phyloP scores from a whole-genome alignment of 768 basidiomycete genomes.

The Leccinum longicurvipes region DNA sequence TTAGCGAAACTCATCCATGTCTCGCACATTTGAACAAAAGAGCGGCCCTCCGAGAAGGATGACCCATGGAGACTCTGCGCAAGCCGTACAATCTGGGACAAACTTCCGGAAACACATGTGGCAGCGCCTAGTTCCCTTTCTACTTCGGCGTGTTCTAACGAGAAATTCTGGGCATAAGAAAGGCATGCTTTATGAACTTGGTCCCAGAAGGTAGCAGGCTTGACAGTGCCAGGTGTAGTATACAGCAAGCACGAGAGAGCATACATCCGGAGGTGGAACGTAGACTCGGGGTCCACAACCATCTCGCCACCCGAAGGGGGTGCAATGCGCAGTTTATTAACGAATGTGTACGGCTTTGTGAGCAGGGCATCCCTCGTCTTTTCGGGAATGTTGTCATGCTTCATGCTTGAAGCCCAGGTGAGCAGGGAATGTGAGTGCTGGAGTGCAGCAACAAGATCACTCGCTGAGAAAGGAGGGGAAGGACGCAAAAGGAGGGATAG shows the following conservation, averaged over 20 bases:
- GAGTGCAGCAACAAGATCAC: constrained; percentile 32
- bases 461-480: constrained; percentile 16
- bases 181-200: constrained; percentile 53
- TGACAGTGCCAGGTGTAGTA: constrained; percentile 46
- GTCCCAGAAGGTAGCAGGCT: constrained; percentile 65
- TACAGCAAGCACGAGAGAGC: constrained; percentile 46
- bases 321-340: constrained; percentile 35
- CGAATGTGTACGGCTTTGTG: constrained; percentile 54
- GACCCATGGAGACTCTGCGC: constrained; percentile 37
- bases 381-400: constrained; percentile 35
- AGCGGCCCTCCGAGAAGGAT: constrained; percentile 45
- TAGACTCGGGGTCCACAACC: constrained; percentile 14
- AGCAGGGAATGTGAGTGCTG: constrained; percentile 38
- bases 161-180: constrained; percentile 25
- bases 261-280: constrained; percentile 41
- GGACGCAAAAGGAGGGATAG: constrained; percentile 26
- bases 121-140: constrained; percentile 29
- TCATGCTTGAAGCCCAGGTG: constrained; percentile 49
- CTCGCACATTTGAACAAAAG: constrained; percentile 65
- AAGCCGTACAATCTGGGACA: constrained; percentile 40
- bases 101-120: constrained; percentile 40
- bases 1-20: constrained; percentile 69
- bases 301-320: constrained; percentile 31
- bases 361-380: constrained; percentile 58
- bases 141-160: constrained; percentile 9